phyloP scores from a whole-genome alignment of 2,329 filamentous ascomycete genomes.

The Neobulgaria alba region DNA sequence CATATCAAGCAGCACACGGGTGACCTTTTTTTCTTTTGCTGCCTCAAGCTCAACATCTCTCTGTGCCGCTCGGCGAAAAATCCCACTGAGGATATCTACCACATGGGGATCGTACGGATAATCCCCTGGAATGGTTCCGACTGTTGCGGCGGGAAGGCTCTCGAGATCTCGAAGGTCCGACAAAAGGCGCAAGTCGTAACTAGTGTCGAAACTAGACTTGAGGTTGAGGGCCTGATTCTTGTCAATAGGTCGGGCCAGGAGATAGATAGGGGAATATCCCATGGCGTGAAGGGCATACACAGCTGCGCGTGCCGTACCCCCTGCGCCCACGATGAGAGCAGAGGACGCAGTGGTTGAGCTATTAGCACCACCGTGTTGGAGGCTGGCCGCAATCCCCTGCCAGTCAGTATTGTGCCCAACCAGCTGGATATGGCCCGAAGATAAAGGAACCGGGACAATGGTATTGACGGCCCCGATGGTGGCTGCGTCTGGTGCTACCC shows the following conservation, averaged over 20 bases:
- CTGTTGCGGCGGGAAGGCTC: slow-evolving; percentile 58
- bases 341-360: slow-evolving; percentile 19
- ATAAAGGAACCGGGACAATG: slow-evolving; percentile 54
- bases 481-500: slow-evolving; percentile 67
- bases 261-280: slow-evolving; percentile 76
- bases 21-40: background rate
- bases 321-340: slow-evolving; percentile 80
- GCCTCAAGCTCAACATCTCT: slow-evolving; percentile 38
- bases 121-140: slow-evolving; percentile 88
- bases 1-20: slow-evolving; percentile 67
- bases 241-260: slow-evolving; percentile 74
- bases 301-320: slow-evolving; percentile 85
- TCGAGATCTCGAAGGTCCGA: slow-evolving; percentile 42
- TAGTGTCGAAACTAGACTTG: slow-evolving; percentile 57
- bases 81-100: slow-evolving; percentile 50
- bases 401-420: slow-evolving; percentile 96
- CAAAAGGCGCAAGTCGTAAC: slow-evolving; percentile 45
- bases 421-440: slow-evolving; percentile 39
- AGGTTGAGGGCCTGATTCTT: slow-evolving; percentile 63
- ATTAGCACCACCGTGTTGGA: slow-evolving; percentile 33
- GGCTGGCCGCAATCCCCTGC: slow-evolving; percentile 77
- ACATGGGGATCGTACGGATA: slow-evolving; percentile 68
- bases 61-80: slow-evolving; percentile 37
- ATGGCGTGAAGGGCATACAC: slow-evolving; percentile 81
- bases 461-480: slow-evolving; percentile 93